Evolutionary conservation across 2,329 filamentous ascomycete species (phyloP).

Genomic region (Cladophialophora psammophila): DNA sequence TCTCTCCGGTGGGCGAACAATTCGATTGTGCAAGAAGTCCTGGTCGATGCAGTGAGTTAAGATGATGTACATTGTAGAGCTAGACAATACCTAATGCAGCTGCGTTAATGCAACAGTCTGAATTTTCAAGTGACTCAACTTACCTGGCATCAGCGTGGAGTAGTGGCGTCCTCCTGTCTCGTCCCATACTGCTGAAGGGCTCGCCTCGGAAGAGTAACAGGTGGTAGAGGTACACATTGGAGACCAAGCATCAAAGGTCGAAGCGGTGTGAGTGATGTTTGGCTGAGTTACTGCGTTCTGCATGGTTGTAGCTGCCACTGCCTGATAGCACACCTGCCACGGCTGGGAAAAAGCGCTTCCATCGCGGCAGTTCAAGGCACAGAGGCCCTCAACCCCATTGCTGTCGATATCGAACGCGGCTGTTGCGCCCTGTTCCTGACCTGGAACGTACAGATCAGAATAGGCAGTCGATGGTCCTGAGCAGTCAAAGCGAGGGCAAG

Average conservation of each 20-base stretch:
- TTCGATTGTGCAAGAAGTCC: neutral
- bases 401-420: neutral
- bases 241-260: neutral
- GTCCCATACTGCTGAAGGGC: neutral
- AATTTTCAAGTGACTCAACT: neutral
- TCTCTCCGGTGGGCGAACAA: neutral
- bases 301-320: neutral
- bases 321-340: neutral
- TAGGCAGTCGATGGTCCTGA: neutral
- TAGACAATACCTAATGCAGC: neutral
- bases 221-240: neutral
- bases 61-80: neutral
- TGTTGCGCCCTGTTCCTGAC: neutral
- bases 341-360: neutral
- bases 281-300: neutral
- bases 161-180: neutral
- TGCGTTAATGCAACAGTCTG: neutral
- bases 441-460: neutral
- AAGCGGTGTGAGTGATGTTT: neutral
- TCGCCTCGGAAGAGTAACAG: conserved; percentile 1
- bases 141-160: neutral
- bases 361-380: neutral
- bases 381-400: neutral
- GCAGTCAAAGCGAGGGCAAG: neutral
- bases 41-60: neutral